Conservation (phyloP, 371 early-diverging fungal species). For the Chytridiales sp. region DNA sequence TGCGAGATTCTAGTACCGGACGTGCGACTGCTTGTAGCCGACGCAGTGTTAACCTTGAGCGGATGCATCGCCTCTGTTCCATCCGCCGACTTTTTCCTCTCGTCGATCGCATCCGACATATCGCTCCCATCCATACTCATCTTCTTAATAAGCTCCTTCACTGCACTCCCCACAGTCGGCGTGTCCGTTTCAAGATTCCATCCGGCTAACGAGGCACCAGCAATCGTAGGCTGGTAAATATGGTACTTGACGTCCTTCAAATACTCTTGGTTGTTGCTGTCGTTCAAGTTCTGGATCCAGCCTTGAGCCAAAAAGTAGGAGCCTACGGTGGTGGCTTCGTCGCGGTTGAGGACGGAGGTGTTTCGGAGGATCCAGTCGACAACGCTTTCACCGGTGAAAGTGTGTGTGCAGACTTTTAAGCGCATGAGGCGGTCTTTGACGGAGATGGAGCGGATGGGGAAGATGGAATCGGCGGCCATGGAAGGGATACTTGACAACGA, state of each 20-base stretch:
- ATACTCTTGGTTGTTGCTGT: not conserved
- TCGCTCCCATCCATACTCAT: constrained; percentile 7
- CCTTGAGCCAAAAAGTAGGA: constrained; percentile 55
- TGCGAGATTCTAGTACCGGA: not conserved
- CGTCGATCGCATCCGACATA: not conserved
- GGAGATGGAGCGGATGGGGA: constrained; percentile 15
- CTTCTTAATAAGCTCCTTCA: not conserved
- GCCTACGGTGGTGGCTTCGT: constrained; percentile 59
- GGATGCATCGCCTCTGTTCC: not conserved
- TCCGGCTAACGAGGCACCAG: constrained; percentile 54
- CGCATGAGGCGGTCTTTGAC: constrained; percentile 22
- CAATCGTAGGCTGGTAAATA: constrained; percentile 58
- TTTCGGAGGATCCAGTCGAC: constrained; percentile 64
- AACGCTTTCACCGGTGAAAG: constrained; percentile 25
- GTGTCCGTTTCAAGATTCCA: constrained; percentile 40
- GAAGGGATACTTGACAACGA: constrained; percentile 4
- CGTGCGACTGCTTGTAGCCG: not conserved
- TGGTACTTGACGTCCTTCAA: constrained; percentile 44
- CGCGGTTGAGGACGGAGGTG: constrained; percentile 58
- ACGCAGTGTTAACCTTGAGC: not conserved
- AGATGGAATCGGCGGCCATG: not conserved
- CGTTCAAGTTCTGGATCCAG: constrained; percentile 44
- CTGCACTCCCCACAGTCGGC: constrained; percentile 10
- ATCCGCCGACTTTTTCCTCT: not conserved
- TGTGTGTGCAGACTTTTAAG: constrained; percentile 26